Conservation (phyloP, 768 basidiomycete genomes). For the Panaeolus papilionaceus region DNA sequence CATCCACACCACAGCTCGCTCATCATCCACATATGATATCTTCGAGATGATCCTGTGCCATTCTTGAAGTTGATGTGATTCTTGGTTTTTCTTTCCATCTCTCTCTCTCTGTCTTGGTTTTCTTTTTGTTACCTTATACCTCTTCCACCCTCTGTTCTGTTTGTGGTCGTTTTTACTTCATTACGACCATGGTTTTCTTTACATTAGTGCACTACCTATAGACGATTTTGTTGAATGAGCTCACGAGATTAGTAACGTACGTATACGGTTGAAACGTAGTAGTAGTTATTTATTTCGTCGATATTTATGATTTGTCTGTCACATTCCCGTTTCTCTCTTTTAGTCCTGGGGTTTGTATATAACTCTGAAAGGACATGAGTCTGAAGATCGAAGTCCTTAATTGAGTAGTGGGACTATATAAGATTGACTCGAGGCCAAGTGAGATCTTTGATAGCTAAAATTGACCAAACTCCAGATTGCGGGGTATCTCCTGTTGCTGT, state of each 20-base stretch:
- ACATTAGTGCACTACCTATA: slow-evolving; percentile 2
- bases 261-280: slow-evolving; percentile 2
- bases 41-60: slow-evolving; percentile 14
- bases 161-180: slow-evolving; percentile 2
- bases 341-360: not conserved
- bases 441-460: slow-evolving; percentile 2
- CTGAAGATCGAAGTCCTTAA: not conserved
- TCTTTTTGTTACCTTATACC: not conserved
- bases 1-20: slow-evolving; percentile 5
- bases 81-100: slow-evolving; percentile 2
- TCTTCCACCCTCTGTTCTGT: not conserved
- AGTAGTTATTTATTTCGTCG: slow-evolving; percentile 13
- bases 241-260: slow-evolving; percentile 13
- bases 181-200: not conserved
- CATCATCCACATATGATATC: slow-evolving; percentile 1
- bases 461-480: too few relatives aligned
- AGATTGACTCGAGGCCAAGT: slow-evolving; percentile 1
- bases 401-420: not conserved
- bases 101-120: not conserved
- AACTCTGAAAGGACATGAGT: not conserved
- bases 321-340: not conserved
- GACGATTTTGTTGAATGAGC: slow-evolving; percentile 10
- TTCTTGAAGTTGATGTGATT: not conserved
- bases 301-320: slow-evolving; percentile 7
- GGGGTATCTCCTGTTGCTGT: not conserved